Percentiles rank a stretch among this genome's conserved stretches.
Evolutionary conservation across 1,284 basidiomycete genomes (phyloP).

Genomic region (Sporisorium iseilematis-ciliati): DNA sequence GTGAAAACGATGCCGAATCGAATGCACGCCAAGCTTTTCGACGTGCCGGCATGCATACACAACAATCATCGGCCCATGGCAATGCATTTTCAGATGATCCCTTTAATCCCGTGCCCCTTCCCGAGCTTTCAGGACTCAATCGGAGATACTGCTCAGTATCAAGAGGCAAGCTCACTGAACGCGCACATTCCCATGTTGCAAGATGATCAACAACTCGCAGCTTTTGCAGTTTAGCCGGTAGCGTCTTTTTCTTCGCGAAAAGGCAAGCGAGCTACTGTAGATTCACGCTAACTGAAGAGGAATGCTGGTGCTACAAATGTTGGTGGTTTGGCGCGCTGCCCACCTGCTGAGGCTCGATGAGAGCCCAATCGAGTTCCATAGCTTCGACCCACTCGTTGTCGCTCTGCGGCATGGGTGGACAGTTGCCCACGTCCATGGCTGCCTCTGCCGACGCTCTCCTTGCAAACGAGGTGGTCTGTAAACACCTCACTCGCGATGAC

Average conservation of each 20-base stretch:
- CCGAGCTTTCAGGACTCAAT: background rate
- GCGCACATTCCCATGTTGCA: background rate
- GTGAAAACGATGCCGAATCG: constrained; percentile 18
- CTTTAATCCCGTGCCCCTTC: background rate
- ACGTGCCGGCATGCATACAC: constrained; percentile 24
- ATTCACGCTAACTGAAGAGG: background rate
- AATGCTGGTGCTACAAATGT: constrained; percentile 15
- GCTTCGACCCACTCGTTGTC: constrained; percentile 48
- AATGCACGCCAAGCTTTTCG: constrained; percentile 30
- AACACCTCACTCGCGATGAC: constrained; percentile 28
- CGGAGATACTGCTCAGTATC: background rate
- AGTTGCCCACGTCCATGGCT: constrained; percentile 36
- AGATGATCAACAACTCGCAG: constrained; percentile 4
- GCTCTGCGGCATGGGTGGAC: constrained; percentile 34
- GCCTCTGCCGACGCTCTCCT: constrained; percentile 27
- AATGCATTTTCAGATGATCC: constrained; percentile 1
- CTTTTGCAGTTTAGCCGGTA: background rate
- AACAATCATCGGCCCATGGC: background rate
- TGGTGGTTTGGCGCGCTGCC: constrained; percentile 7
- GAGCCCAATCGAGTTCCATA: constrained; percentile 48
- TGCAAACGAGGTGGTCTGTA: constrained; percentile 39
- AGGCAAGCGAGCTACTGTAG: background rate
- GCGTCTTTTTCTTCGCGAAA: background rate
- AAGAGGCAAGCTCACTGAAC: background rate
- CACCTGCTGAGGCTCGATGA: constrained; percentile 13